Evolutionary conservation across 495 filamentous ascomycete species (phyloP).

Genomic region (Podospora australis): DNA sequence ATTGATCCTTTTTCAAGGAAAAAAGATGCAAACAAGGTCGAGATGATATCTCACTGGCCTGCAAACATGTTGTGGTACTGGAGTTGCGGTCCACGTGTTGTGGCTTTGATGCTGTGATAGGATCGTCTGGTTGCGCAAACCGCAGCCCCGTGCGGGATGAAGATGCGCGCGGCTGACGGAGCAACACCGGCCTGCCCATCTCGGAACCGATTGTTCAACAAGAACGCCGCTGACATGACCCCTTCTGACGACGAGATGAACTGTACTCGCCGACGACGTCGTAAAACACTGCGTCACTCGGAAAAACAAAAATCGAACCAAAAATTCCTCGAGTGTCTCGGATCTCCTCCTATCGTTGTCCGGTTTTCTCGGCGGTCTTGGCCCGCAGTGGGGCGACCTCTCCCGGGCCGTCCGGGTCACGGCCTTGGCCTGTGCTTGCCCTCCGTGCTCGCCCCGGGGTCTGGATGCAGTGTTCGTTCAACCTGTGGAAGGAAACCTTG

Average conservation of each 20-base stretch:
- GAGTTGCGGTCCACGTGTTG: neutral
- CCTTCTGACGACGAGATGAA: neutral
- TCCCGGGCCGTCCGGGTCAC: neutral
- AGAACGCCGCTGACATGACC: slow-evolving; percentile 1
- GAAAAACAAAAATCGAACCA: neutral
- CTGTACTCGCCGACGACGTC: neutral
- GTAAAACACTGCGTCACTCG: neutral
- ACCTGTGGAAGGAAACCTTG: too few species aligned
- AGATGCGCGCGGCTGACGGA: neutral
- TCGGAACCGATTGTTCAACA: slow-evolving; percentile 1
- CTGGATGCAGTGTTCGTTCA: too few species aligned
- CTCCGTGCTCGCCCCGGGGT: too few species aligned
- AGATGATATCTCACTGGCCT: too few species aligned
- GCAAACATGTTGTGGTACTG: neutral
- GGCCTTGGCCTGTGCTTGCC: neutral
- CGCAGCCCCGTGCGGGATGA: neutral
- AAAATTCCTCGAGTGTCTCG: neutral
- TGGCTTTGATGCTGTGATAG: neutral
- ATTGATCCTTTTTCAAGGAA: too few species aligned
- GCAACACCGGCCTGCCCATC: too few species aligned
- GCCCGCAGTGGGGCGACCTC: too few species aligned
- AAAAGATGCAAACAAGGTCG: too few species aligned
- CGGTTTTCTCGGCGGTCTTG: too few species aligned
- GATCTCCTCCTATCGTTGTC: neutral
- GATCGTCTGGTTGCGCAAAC: too few species aligned